Evolutionary conservation across 495 filamentous ascomycete genomes (phyloP).

Genomic region (Hypoxylon fuscum): DNA sequence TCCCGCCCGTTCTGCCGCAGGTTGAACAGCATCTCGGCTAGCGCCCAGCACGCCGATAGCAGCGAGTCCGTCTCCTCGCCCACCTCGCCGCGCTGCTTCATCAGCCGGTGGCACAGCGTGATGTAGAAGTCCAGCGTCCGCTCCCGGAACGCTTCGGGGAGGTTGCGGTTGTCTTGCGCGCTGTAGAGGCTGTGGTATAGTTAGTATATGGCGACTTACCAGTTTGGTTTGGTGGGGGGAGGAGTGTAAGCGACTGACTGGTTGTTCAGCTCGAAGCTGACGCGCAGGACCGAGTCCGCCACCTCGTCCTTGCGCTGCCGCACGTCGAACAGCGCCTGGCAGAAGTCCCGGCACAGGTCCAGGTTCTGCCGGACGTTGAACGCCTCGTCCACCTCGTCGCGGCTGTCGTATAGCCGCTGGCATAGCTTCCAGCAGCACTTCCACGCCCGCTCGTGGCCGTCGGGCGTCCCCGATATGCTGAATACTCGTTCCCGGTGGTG

Average conservation of each 20-base stretch:
- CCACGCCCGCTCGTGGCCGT: constrained; percentile 86
- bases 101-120: constrained; percentile 88
- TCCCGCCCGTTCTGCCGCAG: constrained; percentile 84
- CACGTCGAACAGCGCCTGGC: constrained; percentile 87
- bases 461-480: constrained; percentile 71
- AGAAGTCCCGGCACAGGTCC: constrained; percentile 90
- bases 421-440: constrained; percentile 92
- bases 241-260: constrained; percentile 62
- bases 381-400: constrained; percentile 72
- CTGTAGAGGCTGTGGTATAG: constrained; percentile 72
- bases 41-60: constrained; percentile 85
- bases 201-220: too few species aligned
- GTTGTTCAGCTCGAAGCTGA: constrained; percentile 95
- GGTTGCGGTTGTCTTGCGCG: constrained; percentile 78
- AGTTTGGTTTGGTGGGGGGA: background rate
- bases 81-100: constrained; percentile 85
- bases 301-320: constrained; percentile 76
- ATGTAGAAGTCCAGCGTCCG: constrained; percentile 93
- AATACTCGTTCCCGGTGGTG: constrained; percentile 83
- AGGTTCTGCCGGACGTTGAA: constrained; percentile 79
- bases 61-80: constrained; percentile 84
- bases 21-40: constrained; percentile 94
- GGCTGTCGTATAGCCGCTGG: constrained; percentile 83
- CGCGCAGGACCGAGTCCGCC: constrained; percentile 83
- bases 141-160: constrained; percentile 89